Evolutionary conservation across 1,284 basidiomycete genomes (phyloP).

Genomic region (Rhodotorula sp.): DNA sequence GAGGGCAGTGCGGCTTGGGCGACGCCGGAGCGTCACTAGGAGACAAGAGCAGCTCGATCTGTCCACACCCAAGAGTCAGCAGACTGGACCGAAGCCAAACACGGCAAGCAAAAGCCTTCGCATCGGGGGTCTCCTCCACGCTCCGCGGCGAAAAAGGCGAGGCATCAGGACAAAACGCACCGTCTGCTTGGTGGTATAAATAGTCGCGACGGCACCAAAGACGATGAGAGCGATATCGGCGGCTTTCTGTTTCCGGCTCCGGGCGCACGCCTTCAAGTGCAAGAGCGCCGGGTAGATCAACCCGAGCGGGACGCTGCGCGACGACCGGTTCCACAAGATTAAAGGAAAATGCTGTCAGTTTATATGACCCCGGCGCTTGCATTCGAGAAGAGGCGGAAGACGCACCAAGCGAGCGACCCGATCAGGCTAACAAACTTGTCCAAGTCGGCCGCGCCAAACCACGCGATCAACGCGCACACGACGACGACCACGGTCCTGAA

Average conservation of each 20-base stretch:
- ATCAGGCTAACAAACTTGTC: constrained; percentile 94
- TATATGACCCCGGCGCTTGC: constrained; percentile 43
- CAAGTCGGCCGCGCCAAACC: constrained; percentile 80
- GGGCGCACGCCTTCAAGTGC: constrained; percentile 81
- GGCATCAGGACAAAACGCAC: constrained; percentile 50
- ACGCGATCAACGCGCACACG: constrained; percentile 72
- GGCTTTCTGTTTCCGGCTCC: constrained; percentile 65
- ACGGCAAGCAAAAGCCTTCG: too few species aligned
- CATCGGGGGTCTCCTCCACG: too few species aligned
- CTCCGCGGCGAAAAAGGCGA: too few species aligned
- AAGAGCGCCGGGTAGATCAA: constrained; percentile 68
- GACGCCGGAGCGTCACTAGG: too few species aligned
- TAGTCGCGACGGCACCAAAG: constrained; percentile 78
- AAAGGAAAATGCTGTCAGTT: constrained; percentile 48
- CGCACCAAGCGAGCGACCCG: constrained; percentile 90
- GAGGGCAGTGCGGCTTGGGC: constrained; percentile 1
- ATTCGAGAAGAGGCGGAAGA: constrained; percentile 29
- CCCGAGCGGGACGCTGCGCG: constrained; percentile 9
- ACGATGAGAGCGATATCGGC: constrained; percentile 73
- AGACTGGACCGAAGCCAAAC: too few species aligned
- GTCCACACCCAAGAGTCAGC: too few species aligned
- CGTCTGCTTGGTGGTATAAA: constrained; percentile 81
- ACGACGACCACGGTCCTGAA: constrained; percentile 78
- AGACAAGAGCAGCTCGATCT: too few species aligned
- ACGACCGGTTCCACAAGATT: constrained; percentile 19